A percentile compares a stretch with the other conserved stretches of the same genome.
These are phyloP conservation scores for Euphorbia corollata DNA, from an alignment of 441 rosid genomes.

Conservation along the genomic window DNA sequence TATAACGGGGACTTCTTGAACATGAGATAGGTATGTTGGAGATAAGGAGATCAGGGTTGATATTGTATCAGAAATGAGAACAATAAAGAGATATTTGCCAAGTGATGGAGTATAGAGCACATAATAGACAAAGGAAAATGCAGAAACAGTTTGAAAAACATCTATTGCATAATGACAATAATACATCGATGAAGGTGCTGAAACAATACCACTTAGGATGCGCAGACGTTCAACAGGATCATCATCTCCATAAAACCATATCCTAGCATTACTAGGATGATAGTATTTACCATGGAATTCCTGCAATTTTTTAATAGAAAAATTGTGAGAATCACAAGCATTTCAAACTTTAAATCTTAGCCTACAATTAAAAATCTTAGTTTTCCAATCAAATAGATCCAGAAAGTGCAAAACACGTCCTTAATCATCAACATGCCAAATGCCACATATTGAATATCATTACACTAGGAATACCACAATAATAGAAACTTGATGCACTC, in stretches of 20 bases:
- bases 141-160: neutral
- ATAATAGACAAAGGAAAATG: neutral
- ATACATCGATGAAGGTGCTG: constrained; percentile 5
- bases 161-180: constrained; percentile 9
- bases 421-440: neutral
- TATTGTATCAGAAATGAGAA: neutral
- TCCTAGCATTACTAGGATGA: constrained; percentile 92
- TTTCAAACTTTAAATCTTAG: too few species aligned
- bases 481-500: constrained; percentile 7
- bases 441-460: neutral
- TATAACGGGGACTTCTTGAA: neutral
- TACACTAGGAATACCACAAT: neutral
- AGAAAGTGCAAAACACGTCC: neutral
- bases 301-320: constrained; percentile 33
- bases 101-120: too few species aligned
- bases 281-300: constrained; percentile 80
- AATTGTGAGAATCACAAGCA: constrained; percentile 2
- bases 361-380: too few species aligned
- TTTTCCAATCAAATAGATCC: too few species aligned
- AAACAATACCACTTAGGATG: constrained; percentile 61
- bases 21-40: neutral
- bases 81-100: neutral
- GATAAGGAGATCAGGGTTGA: neutral
- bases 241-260: constrained; percentile 97
- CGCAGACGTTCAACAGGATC: constrained; percentile 68